These are phyloP conservation scores for Carex parvula DNA, from an alignment of 176 grass and related monocot genomes.

Conservation along the genomic window DNA sequence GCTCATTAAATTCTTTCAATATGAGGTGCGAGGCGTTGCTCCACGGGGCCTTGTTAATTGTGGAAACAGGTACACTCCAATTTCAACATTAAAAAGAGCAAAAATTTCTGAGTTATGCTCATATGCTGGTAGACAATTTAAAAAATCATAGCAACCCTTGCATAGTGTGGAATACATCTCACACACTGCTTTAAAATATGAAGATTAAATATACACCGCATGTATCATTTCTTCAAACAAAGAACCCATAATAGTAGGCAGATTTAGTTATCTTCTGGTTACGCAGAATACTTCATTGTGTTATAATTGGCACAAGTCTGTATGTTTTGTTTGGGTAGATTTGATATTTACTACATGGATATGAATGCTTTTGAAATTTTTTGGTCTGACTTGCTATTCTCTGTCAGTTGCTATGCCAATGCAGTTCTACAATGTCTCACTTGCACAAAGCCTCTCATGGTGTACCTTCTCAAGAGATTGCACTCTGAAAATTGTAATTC, in stretches of 20 bases:
- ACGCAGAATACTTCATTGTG: background rate
- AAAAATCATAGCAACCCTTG: background rate
- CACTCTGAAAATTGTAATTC: slow-evolving; percentile 97
- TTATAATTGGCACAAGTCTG: background rate
- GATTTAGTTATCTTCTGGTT: background rate
- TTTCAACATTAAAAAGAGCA: background rate
- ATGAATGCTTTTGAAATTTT: slow-evolving; percentile 9
- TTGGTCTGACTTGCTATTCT: slow-evolving; percentile 17
- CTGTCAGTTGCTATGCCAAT: slow-evolving; percentile 95
- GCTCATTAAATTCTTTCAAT: slow-evolving; percentile 95
- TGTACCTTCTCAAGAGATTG: slow-evolving; percentile 87
- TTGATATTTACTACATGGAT: background rate
- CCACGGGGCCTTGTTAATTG: slow-evolving; percentile 97
- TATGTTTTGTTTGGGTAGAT: background rate
- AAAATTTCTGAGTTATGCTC: background rate
- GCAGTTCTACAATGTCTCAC: slow-evolving; percentile 98
- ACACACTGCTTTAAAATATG: background rate
- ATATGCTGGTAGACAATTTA: background rate
- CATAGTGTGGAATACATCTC: background rate
- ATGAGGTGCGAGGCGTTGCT: slow-evolving; percentile 64
- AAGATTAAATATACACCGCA: background rate
- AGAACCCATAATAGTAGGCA: background rate
- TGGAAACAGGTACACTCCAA: slow-evolving; percentile 75
- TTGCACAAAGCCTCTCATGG: slow-evolving; percentile 94
- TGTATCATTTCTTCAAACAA: background rate